Conservation (phyloP, 208 protist species). For the Trypanosoma melophagium region DNA sequence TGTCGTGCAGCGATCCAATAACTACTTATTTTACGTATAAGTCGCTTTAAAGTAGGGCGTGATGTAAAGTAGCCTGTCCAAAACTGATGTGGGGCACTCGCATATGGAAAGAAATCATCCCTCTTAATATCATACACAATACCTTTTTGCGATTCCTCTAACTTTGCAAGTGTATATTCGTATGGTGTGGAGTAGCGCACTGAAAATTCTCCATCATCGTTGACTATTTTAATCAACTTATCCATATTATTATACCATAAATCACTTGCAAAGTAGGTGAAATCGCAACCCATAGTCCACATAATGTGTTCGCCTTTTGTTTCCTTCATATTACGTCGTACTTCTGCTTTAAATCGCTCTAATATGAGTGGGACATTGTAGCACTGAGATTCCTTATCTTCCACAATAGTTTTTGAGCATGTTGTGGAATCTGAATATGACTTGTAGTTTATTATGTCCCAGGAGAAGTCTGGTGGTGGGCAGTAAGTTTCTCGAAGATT, state of each 20-base stretch:
- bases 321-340: constrained; percentile 4
- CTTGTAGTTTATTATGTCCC: constrained; percentile 9
- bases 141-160: neutral
- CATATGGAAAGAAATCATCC: constrained; percentile 64
- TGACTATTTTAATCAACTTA: constrained; percentile 19
- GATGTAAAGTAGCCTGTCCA: constrained; percentile 80
- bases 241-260: constrained; percentile 31
- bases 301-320: constrained; percentile 34
- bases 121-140: constrained; percentile 17
- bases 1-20: constrained; percentile 26
- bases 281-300: constrained; percentile 49
- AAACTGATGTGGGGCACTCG: constrained; percentile 35
- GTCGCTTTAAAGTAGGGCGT: constrained; percentile 47
- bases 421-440: neutral
- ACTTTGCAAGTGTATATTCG: constrained; percentile 16
- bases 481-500: constrained; percentile 37
- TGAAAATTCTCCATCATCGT: constrained; percentile 13
- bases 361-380: constrained; percentile 24
- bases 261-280: constrained; percentile 28
- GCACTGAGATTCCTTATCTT: constrained; percentile 5
- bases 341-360: constrained; percentile 15
- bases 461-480: constrained; percentile 25
- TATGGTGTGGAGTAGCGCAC: constrained; percentile 22
- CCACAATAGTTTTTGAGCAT: constrained; percentile 1
- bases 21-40: constrained; percentile 30